Base-by-base conservation (phyloP, 805 yeast species). In the Jamesozyma lodderae region DNA sequence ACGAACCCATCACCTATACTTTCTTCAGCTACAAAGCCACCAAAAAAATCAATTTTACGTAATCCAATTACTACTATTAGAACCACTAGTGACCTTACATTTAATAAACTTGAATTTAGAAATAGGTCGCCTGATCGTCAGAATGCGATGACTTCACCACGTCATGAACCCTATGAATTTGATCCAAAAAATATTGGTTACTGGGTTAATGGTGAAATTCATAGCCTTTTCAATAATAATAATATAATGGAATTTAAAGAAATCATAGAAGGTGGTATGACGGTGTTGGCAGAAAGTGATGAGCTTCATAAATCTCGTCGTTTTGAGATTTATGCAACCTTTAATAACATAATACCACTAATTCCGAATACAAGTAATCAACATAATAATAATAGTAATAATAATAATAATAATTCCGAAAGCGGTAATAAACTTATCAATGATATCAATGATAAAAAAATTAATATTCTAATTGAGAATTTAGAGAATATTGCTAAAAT, bases 291-390 rank as follows among this genome's bases (percentile, higher is more conserved):
- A n/a, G 28, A 31, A 2, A 29, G 30, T 6, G 35, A 32, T 3
- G 37, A 38, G 11, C 33, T 31, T 2, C 31, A 19, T 11, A 31
- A 23, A 11, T 24, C 44, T 4, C 43, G 48, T 19, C 42, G 49
- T 13, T 58, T 55, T 38, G 63, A 58, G 42, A 41, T 58, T 19
- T 58, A 54, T 41, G 62, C 62, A 2, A 57, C 63, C 2, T 51
- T 58, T 31, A 57, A 55, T 31, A 55, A 51, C 34, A 50, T 58
- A 10, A 40, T 57, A 21, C 56, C 57, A 10, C 20, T 40, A 2
- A 27, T 33, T 7, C 45, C 9, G 28, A 42, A 10, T 26, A 5
- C 35, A 8, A 20, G 13, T 6, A 19, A 20, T 13, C 4, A 16
- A 4, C 22, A 16, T 4, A 16, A 30, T 6, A 15, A n/a, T 17